These are phyloP conservation scores for Yarrowia sp. DNA, from an alignment of 805 yeast species.

Conservation along the genomic window DNA sequence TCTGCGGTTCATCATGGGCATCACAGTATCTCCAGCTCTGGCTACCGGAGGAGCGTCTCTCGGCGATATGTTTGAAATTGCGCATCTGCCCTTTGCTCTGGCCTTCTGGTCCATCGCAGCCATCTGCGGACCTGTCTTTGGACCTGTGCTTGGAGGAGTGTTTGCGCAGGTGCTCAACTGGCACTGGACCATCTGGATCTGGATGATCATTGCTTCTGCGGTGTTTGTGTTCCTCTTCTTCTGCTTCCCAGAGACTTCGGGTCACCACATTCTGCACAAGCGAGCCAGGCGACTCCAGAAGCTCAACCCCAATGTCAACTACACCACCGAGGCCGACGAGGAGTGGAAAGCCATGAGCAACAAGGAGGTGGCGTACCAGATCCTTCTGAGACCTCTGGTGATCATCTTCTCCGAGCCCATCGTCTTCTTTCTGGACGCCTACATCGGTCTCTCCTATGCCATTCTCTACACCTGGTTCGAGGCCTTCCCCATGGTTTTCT, in stretches of 20 bases:
- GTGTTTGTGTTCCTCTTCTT: constrained; percentile 43
- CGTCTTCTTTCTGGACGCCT: constrained; percentile 48
- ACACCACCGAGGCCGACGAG: constrained; percentile 48
- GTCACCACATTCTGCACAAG: constrained; percentile 47
- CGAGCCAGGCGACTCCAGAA: constrained; percentile 51
- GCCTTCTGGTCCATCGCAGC: constrained; percentile 55
- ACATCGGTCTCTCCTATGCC: constrained; percentile 51
- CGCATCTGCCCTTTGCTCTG: constrained; percentile 48
- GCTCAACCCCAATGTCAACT: constrained; percentile 46
- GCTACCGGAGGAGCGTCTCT: constrained; percentile 75
- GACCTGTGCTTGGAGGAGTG: constrained; percentile 56
- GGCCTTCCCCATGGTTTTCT: constrained; percentile 54
- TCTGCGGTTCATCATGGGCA: constrained; percentile 67
- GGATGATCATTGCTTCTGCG: constrained; percentile 38
- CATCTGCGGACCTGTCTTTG: constrained; percentile 53
- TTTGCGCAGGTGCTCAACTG: constrained; percentile 41
- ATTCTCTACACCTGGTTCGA: constrained; percentile 54
- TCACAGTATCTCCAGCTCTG: constrained; percentile 76
- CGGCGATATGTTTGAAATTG: constrained; percentile 47
- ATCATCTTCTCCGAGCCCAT: constrained; percentile 52
- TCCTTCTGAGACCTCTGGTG: constrained; percentile 42
- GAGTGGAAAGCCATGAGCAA: constrained; percentile 36
- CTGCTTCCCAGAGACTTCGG: constrained; percentile 53
- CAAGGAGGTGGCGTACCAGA: constrained; percentile 28
- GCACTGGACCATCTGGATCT: constrained; percentile 51